Evolutionary conservation across 2,329 filamentous ascomycete genomes (phyloP), one percentile per base, ranked within the genome.

Genomic region (Fusarium austroafricanum): DNA sequence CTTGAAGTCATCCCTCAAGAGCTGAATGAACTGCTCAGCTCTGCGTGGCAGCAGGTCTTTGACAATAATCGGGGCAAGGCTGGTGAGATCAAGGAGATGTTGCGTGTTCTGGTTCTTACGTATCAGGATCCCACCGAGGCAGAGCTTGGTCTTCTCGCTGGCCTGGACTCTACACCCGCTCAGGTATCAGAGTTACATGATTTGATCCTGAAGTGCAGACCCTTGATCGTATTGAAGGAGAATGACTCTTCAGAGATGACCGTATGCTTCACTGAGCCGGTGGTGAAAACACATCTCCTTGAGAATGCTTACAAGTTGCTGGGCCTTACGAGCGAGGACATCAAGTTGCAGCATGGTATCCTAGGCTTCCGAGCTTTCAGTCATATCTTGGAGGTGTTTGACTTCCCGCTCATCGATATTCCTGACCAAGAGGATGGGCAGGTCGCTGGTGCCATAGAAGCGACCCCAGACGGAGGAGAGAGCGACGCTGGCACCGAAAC

Each of bases 261-360:
- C 0, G 65, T 68, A 5, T 68, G 61, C 21, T 68, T 68, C 17
- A 51, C 52, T 0, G 49, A 62, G 5, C 23, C 51, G 0, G 78
- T 80, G 11, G 79, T 82, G 31, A 81, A 80, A 60, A 71, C 68
- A 4, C 80, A 81, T 58, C 72, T 82, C 8, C 62, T 80, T 1
- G 76, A 81, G n/a, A 80, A 81, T 49, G 71, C 79, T 65, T 42
- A 68, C 76, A 6, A 28, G 9, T 10, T 69, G 11, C 72, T 82
- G 4, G 76, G 77, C 1, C 72, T 82, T 39, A 79, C 79, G 1
- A 61, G 72, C 1, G 79, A 82, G 38, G 80, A 79, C 14, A 77
- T 75, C 15, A 80, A 78, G 50, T 76, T 79, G 67, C 80, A 82
- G 38, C 79, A 82, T n/a, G 80, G 80, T 4, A 76, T 82, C 4